Evolutionary conservation across 768 basidiomycete genomes (phyloP), one percentile per base, ranked within the genome.

Genomic region (Leccinum variicolor): DNA sequence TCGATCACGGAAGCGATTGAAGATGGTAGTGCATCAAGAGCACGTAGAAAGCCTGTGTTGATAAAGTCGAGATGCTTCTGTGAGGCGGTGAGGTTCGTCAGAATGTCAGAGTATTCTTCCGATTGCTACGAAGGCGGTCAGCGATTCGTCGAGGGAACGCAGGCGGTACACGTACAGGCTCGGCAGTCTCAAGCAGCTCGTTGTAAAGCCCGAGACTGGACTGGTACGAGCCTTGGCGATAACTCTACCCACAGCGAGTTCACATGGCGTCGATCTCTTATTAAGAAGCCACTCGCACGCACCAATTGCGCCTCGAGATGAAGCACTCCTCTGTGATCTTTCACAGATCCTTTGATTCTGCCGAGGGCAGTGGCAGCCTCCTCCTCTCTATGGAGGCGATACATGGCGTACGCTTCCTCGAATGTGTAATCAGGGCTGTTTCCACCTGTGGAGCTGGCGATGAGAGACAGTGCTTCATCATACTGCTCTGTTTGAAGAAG

Each of bases 291-390:
- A 48, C 52, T 52, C n/a, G 47, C 23, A 58, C 88, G 64, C 69
- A 92, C 94, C 73, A 95, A 75, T 69, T 97, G 94, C 28, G 93
- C 94, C 69, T 94, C 89, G 15, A 97, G 77, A 74, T 94, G 92
- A 47, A 84, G 65, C 34, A 84, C 77, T 13, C 89, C 90, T 60
- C 90, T 76, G 60, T 85, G 80, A 53, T 77, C 78, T 55, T 63
- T 68, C 25, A 72, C 73, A 31, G 72, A 66, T 55, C 73, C 63
- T 68, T 82, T 84, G 63, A 87, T 73, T 49, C 63, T 69, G 1
- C 72, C 70, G 21, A 94, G 69, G 28, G 86, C 74, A 9, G 72
- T 74, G 58, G 73, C 68, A 15, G 92, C 90, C 54, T 93, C 90
- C 2, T 74, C 70, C 73, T 92, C 89, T 53, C 80, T 80, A 54